Base-by-base conservation (phyloP, 2,329 filamentous ascomycete genomes). In the Calonectria hongkongensis region DNA sequence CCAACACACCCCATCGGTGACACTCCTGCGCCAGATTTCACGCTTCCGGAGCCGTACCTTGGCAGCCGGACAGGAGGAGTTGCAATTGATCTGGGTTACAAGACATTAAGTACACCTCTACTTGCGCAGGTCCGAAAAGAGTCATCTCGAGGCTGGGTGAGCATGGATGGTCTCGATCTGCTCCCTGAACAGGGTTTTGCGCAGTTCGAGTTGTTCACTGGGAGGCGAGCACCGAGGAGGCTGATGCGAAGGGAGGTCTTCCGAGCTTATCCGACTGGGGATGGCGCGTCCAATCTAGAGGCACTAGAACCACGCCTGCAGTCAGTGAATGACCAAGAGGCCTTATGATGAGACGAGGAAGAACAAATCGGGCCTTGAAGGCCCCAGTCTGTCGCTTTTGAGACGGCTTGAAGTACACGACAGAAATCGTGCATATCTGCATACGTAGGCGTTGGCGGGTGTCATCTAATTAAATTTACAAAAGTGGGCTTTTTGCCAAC, bases 161-260 rank as follows among this genome's bases (percentile, higher is more conserved):
- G 94, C 21, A 90, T 95, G 82, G 93, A 95, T 78, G 94, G 94
- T 0, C 85, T 96, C 15, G 94, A 96, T 77, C 88, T 95, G 58
- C 83, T 96, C 16, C 93, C 93, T 0, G 94, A 96, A 81, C 94
- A 96, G 80, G 94, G 93, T 0, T 94, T 94, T 83, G 94, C 94
- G 1, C 94, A 96, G 78, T 96, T 96, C 79, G 94, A 96, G 83
- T 84, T 96, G 2, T 95, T 96, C 81, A 95, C 94, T 0, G 94
- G 94, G 0, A 87, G 82, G 9, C 73, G 82, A 62, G 83, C 83
- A 0, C 83, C 83, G 5, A 89, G 94, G 30, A 86, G 90, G 54
- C 82, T 94, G 45, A 96, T 96, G 94, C 89, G 93, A 73, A 86
- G 90, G 50, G 92, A 92, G 77, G 91, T 93, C 15, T 84, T 89